Conservation (phyloP, 768 basidiomycete genomes). For the Termitomyces sp. region DNA sequence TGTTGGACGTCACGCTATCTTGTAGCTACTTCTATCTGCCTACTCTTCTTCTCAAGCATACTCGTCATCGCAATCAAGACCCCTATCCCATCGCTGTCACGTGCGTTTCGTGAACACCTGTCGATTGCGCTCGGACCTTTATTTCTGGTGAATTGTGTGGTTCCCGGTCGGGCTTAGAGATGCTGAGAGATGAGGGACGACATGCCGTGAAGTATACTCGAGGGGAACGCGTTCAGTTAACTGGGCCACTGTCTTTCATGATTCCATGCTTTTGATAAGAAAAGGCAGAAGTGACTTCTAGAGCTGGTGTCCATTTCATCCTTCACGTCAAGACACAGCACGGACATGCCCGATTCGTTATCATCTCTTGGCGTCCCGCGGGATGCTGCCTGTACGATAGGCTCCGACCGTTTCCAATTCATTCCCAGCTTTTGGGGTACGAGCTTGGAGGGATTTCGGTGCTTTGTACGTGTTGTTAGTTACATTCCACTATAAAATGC, state of each 20-base stretch:
- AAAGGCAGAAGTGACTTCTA: background rate
- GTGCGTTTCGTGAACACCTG: background rate
- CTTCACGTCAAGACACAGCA: background rate
- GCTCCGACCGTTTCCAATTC: background rate
- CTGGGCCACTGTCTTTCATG: background rate
- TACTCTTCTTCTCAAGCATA: background rate
- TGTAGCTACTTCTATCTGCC: background rate
- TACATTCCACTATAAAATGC: conserved; percentile 23
- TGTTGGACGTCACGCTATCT: background rate
- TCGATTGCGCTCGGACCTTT: background rate
- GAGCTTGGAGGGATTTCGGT: conserved; percentile 4
- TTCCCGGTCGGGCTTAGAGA: background rate
- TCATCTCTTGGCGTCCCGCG: background rate
- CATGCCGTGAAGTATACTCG: background rate
- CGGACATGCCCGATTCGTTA: background rate
- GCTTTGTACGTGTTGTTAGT: conserved; percentile 21
- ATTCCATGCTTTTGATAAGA: background rate
- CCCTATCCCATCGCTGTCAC: background rate
- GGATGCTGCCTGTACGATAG: background rate
- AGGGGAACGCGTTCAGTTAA: background rate
- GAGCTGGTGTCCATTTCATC: background rate
- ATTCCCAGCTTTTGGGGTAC: conserved; percentile 5
- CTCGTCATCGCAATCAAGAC: background rate
- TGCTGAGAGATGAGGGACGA: background rate
- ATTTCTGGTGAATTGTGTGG: background rate